Base-by-base conservation (phyloP, 106 monocot species). In the Narthecium ossifragum region DNA sequence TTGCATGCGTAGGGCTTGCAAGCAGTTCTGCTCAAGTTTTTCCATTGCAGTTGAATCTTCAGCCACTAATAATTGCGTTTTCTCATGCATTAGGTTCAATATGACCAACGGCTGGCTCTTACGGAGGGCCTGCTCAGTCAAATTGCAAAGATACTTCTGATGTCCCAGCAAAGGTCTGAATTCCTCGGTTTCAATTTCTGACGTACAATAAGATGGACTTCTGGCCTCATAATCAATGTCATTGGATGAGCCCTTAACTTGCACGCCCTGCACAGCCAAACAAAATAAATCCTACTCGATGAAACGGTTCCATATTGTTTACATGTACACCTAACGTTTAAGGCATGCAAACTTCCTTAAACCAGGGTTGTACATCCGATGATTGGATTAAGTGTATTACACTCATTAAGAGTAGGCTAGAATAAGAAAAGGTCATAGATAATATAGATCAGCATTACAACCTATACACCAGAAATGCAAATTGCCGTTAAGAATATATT, bases 121-220 rank as follows among this genome's bases (percentile, higher is more conserved):
- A 26, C 76, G 75, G 28, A 98, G 83, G 68, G 96, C 96, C 43
- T 87, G 81, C 41, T 84, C 85, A 31, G 84, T 90, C 55, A 86
- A 70, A 61, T 59, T 65, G 31, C 71, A 27, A 24, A 98, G 81
- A 61, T 75, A 36, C 43, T 79, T 98, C 59, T 81, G 86, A 30
- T 74, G 75, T 61, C 69, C 80, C 24, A 78, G 27, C 20, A 84
- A 55, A 36, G 56, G 20, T 60, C 55, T 73, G 46, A 73, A 67
- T 36, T 75, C 82, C 36, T 82, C 82, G 29, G 6, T 62, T 59
- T 72, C 72, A 24, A 39, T 28, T 14, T 66, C 71, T 30, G 62
- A 39, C 45, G 20, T 26, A 67, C 43, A 49, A 59, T 38, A 34
- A 4, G 47, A 11, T 20, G 51, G 34, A 29, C 61, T 57, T 48